Evolutionary conservation across 495 filamentous ascomycete species (phyloP).

Genomic region (Neurospora sp.): DNA sequence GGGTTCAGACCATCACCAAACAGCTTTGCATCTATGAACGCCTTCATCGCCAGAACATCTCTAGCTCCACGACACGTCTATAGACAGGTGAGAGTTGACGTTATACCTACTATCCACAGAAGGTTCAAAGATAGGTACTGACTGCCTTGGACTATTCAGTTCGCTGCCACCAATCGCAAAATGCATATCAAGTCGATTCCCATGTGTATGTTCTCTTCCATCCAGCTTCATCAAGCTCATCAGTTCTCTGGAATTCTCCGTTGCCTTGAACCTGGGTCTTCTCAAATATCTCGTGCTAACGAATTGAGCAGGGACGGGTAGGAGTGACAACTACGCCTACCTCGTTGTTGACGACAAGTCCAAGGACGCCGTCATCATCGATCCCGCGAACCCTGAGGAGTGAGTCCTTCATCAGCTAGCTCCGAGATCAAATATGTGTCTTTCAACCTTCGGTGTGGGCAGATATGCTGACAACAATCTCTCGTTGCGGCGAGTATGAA

Average conservation of each 20-base stretch:
- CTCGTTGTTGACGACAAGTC: conserved; percentile 85
- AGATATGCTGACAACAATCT: not conserved
- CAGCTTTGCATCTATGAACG: conserved; percentile 19
- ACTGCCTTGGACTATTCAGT: too few relatives aligned
- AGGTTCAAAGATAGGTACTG: too few relatives aligned
- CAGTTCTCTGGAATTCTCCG: not conserved
- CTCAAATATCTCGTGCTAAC: not conserved
- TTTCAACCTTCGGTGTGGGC: not conserved
- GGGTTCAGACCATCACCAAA: not conserved
- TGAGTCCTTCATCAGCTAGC: conserved; percentile 31
- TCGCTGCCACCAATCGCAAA: conserved; percentile 26
- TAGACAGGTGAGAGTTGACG: not conserved
- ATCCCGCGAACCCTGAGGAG: conserved; percentile 90
- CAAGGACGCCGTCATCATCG: conserved; percentile 84
- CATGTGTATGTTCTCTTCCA: conserved; percentile 65
- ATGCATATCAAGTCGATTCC: conserved; percentile 99
- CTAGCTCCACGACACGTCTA: conserved; percentile 12
- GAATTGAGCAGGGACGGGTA: conserved; percentile 63
- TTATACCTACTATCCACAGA: too few relatives aligned
- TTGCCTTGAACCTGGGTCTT: not conserved
- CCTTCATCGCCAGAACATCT: conserved; percentile 17
- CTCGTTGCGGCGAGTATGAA: conserved; percentile 18
- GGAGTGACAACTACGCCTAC: conserved; percentile 92
- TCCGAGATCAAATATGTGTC: not conserved
- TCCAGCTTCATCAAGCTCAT: not conserved